phyloP scores from a whole-genome alignment of 306 rosid species.

The Citrullus amarus region DNA sequence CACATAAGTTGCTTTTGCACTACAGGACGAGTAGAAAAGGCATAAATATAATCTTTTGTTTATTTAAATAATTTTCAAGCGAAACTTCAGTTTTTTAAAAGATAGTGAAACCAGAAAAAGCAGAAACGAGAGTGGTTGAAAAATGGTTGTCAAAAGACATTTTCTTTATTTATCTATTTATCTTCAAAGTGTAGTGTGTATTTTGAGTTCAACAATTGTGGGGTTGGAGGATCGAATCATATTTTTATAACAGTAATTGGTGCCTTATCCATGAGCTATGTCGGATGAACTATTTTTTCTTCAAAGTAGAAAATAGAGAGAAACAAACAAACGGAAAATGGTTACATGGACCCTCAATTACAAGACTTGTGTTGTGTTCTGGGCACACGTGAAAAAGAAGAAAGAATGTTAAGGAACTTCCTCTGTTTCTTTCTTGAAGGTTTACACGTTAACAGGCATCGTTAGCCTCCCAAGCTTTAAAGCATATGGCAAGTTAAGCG shows the following conservation, averaged over 20 bases:
- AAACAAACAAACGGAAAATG: not conserved
- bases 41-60: not conserved
- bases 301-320: not conserved
- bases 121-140: not conserved
- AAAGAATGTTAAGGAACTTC: not conserved
- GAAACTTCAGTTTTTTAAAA: not conserved
- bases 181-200: not conserved
- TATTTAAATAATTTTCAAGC: not conserved
- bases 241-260: not conserved
- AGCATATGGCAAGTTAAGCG: slow-evolving; percentile 41
- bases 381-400: not conserved
- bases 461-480: slow-evolving; percentile 36
- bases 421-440: slow-evolving; percentile 40
- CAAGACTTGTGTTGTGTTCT: not conserved
- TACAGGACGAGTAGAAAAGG: not conserved
- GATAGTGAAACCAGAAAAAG: not conserved
- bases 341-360: not conserved
- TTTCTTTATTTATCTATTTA: not conserved
- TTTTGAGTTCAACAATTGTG: too few relatives aligned
- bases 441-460: slow-evolving; percentile 45
- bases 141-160: not conserved
- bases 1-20: not conserved
- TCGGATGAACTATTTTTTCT: not conserved
- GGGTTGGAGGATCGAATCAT: too few relatives aligned
- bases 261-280: not conserved